Conservation (phyloP, 768 basidiomycete species). For the Lactarius sanguifluus region DNA sequence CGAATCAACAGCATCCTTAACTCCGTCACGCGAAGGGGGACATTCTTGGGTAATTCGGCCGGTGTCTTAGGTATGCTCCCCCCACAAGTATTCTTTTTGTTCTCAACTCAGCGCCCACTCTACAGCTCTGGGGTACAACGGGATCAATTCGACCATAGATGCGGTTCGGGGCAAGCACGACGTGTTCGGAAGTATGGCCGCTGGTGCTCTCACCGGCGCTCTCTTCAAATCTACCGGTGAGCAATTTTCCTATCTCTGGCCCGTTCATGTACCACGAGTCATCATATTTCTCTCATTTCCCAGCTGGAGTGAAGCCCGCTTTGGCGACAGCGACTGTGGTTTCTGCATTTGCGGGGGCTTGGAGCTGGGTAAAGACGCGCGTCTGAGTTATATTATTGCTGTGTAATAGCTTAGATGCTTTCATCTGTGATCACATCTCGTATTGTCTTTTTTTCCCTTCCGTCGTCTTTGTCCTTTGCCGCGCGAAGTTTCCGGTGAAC, state of each 20-base stretch:
- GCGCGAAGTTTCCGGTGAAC: conserved; percentile 12
- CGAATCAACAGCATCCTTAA: conserved; percentile 97
- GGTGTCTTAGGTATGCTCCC: conserved; percentile 87
- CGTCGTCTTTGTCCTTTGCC: conserved; percentile 17
- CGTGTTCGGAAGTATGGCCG: conserved; percentile 84
- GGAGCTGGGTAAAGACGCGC: conserved; percentile 93
- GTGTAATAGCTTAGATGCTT: conserved; percentile 43
- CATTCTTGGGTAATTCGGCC: conserved; percentile 97
- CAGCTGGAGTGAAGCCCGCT: conserved; percentile 91
- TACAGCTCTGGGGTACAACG: conserved; percentile 93
- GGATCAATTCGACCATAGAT: conserved; percentile 93
- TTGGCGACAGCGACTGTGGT: conserved; percentile 86
- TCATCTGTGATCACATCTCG: conserved; percentile 25
- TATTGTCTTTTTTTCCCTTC: conserved; percentile 25
- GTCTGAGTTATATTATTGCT: conserved; percentile 56
- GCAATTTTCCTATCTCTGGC: conserved; percentile 38
- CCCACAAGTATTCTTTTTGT: conserved; percentile 39
- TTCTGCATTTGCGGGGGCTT: conserved; percentile 86
- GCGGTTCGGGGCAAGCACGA: conserved; percentile 89
- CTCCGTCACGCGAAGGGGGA: conserved; percentile 94
- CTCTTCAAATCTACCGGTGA: conserved; percentile 93
- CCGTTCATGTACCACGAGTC: conserved; percentile 30
- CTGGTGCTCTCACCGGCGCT: conserved; percentile 87
- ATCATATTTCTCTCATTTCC: conserved; percentile 37
- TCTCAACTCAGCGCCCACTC: conserved; percentile 40